Evolutionary conservation across 2,329 filamentous ascomycete genomes (phyloP).

Genomic region (Chrysoporthe austroafricana): DNA sequence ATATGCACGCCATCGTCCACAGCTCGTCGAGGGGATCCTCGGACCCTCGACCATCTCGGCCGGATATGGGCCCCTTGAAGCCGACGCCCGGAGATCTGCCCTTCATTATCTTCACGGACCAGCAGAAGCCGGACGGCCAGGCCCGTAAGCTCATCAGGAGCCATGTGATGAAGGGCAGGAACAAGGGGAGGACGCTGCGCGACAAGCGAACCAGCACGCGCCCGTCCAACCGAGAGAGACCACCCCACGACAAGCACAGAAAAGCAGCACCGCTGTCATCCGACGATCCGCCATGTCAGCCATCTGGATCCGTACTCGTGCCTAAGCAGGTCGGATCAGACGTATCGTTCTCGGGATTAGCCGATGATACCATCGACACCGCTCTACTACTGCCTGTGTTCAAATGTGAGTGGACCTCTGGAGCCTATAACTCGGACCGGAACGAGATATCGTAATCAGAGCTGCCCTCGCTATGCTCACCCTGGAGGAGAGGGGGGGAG

Average conservation of each 20-base stretch:
- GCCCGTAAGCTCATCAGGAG: slow-evolving; percentile 43
- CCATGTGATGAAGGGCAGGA: slow-evolving; percentile 49
- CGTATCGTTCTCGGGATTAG: slow-evolving; percentile 34
- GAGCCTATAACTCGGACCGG: neutral
- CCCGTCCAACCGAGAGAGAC: slow-evolving; percentile 6
- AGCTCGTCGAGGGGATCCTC: neutral
- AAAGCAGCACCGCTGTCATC: neutral
- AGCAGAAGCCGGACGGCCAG: slow-evolving; percentile 36
- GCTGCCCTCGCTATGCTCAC: neutral
- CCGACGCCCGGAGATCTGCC: slow-evolving; percentile 29
- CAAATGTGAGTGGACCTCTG: slow-evolving; percentile 34
- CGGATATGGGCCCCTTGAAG: neutral
- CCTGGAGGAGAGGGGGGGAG: too few species aligned
- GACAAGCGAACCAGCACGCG: neutral
- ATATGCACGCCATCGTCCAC: neutral
- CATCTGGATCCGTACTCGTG: slow-evolving; percentile 7
- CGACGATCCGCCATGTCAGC: neutral
- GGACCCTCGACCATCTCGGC: neutral
- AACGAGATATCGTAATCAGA: neutral
- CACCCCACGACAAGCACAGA: neutral
- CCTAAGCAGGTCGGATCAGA: slow-evolving; percentile 30
- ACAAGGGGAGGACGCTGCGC: slow-evolving; percentile 37
- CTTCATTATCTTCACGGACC: slow-evolving; percentile 38
- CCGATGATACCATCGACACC: slow-evolving; percentile 35
- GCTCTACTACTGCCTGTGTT: slow-evolving; percentile 34